Percentiles rank a stretch among this genome's conserved stretches.
These are phyloP conservation scores for Yamadazyma spencermartinsiae DNA, from an alignment of 1,139 yeast species.

Conservation along the genomic window DNA sequence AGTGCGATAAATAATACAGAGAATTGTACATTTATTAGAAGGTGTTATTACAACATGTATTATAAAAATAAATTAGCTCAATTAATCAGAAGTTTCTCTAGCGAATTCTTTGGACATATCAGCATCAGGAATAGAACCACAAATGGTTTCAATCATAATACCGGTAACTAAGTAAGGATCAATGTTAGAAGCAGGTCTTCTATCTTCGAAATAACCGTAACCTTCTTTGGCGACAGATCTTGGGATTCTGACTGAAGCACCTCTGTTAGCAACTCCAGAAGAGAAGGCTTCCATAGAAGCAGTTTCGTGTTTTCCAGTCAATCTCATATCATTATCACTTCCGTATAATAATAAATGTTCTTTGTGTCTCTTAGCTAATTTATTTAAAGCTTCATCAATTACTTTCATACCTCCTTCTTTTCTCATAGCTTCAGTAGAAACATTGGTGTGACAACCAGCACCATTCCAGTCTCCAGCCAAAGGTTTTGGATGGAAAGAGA, in stretches of 20 bases:
- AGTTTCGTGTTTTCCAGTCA: slow-evolving; percentile 98
- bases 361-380: slow-evolving; percentile 92
- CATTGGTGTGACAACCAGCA: slow-evolving; percentile 99
- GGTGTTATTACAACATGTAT: not conserved
- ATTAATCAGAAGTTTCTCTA: slow-evolving; percentile 57
- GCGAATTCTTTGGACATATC: slow-evolving; percentile 89
- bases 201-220: slow-evolving; percentile 97
- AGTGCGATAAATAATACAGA: not conserved
- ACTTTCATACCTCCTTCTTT: slow-evolving; percentile 91
- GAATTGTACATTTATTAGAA: not conserved
- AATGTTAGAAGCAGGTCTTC: slow-evolving; percentile 99
- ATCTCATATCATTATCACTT: slow-evolving; percentile 89
- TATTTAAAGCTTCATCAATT: slow-evolving; percentile 90
- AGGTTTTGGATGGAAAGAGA: slow-evolving; percentile 99
- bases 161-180: slow-evolving; percentile 99
- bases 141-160: slow-evolving; percentile 94
- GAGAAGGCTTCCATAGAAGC: slow-evolving; percentile 90
- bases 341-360: slow-evolving; percentile 97
- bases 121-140: slow-evolving; percentile 94
- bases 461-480: slow-evolving; percentile 99
- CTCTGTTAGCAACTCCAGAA: slow-evolving; percentile 99
- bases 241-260: slow-evolving; percentile 98
- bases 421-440: slow-evolving; percentile 91
- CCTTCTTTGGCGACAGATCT: slow-evolving; percentile 98
- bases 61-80: slow-evolving; percentile 1